Evolutionary conservation across 495 filamentous ascomycete species (phyloP).

Genomic region (Recurvomyces mirabilis): DNA sequence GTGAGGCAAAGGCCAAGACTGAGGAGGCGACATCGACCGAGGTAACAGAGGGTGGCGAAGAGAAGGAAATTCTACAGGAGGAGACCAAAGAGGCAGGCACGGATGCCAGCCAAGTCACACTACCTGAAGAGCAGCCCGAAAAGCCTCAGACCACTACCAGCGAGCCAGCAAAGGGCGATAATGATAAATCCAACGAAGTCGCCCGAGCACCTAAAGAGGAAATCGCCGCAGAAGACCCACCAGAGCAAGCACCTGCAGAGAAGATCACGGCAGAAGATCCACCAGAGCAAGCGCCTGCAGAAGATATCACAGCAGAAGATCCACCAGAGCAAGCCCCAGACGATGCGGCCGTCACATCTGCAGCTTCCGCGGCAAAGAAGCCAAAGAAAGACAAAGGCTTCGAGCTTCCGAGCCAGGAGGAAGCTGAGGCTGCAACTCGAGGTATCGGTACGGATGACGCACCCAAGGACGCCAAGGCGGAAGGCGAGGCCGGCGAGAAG

Average conservation of each 20-base stretch:
- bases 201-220: not conserved
- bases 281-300: constrained; percentile 7
- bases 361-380: constrained; percentile 4
- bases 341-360: not conserved
- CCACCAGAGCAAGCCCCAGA: constrained; percentile 12
- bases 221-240: not conserved
- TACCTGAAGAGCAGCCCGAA: constrained; percentile 23
- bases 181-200: not conserved
- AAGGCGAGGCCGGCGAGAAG: constrained; percentile 11
- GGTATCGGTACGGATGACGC: constrained; percentile 6
- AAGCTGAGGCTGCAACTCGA: constrained; percentile 20
- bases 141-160: constrained; percentile 3
- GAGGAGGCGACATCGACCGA: constrained; percentile 20
- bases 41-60: constrained; percentile 22
- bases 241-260: not conserved
- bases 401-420: constrained; percentile 22
- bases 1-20: constrained; percentile 19
- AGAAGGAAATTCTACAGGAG: constrained; percentile 10
- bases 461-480: not conserved
- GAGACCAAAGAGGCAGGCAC: constrained; percentile 3
- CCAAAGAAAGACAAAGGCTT: constrained; percentile 12
- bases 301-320: constrained; percentile 1
- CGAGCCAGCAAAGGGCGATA: not conserved
- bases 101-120: constrained; percentile 13
- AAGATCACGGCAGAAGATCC: constrained; percentile 1